Evolutionary conservation across 176 grass and related monocot species (phyloP), one percentile per base, ranked within the genome.

Genomic region (Oryza brachyantha): DNA sequence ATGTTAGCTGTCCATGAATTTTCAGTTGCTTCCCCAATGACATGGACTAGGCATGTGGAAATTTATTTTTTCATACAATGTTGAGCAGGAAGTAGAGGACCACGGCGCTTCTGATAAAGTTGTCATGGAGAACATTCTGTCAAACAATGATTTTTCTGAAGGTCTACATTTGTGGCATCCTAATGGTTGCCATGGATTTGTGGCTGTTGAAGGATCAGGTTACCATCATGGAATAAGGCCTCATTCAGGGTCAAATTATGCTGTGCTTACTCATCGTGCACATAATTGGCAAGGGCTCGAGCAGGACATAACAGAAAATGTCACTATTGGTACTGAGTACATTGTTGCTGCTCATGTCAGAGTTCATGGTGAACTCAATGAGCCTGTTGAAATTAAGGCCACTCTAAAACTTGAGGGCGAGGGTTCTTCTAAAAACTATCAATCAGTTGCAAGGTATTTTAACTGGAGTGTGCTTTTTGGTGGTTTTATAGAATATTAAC

Each of bases 221-320:
- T 93, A 91, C 66, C 78, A 80, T 66, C 52, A 89, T 60, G 92
- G 90, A 87, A 78, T 93, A 84, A 93, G 83, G 66, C 87, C 95
- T 17, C 86, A 86, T 79, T 97, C 89, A 22, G 95, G 89, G 16
- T 72, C 78, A 50, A 88, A 68, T 68, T 99, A 99, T 85, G 90
- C 87, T 68, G 86, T 99, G 17, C 77, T 98, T 72, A 98, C 90
- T 32, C 37, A 87, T 37, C 85, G 96, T 43, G 95, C 68, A 34
- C 85, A 93, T 75, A 89, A 10, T 52, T 99, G 96, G 96, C 92
- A 99, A 72, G 96, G 96, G 61, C 72, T 99, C 64, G 92, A 99
- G 50, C 96, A 99, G 74, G 92, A 91, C 58, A 79, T 99, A 72
- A 90, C 89, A 0, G 88, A 79, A 73, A 93, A 89, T 31, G 66